Evolutionary conservation across 352 stramenopile genomes (phyloP).

Genomic region (Plasmopara viticola): DNA sequence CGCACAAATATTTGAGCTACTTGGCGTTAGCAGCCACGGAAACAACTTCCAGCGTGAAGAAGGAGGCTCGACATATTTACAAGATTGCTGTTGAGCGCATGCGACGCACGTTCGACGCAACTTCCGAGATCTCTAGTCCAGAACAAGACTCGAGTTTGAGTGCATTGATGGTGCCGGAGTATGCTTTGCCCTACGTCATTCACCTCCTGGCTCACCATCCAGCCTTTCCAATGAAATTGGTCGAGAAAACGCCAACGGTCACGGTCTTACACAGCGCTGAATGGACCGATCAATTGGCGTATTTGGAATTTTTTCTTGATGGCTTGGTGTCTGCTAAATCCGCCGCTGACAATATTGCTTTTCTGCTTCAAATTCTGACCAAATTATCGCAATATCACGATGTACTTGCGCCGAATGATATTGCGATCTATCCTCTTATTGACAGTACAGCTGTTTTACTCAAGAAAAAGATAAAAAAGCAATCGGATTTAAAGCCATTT

Average conservation of each 20-base stretch:
- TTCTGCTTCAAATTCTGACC: slow-evolving; percentile 75
- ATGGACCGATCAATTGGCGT: slow-evolving; percentile 56
- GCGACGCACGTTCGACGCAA: slow-evolving; percentile 65
- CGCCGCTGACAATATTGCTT: slow-evolving; percentile 77
- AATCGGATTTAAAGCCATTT: slow-evolving; percentile 78
- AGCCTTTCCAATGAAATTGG: slow-evolving; percentile 43
- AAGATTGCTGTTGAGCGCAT: slow-evolving; percentile 59
- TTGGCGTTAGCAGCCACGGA: slow-evolving; percentile 64
- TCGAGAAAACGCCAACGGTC: slow-evolving; percentile 23
- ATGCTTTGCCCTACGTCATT: slow-evolving; percentile 72
- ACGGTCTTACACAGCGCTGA: slow-evolving; percentile 27
- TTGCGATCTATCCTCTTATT: slow-evolving; percentile 58
- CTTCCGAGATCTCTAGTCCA: slow-evolving; percentile 11
- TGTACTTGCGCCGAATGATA: slow-evolving; percentile 27
- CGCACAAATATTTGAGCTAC: slow-evolving; percentile 80
- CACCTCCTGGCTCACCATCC: slow-evolving; percentile 79
- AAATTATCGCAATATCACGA: slow-evolving; percentile 76
- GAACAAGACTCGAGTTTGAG: slow-evolving; percentile 2
- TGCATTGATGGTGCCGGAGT: slow-evolving; percentile 80
- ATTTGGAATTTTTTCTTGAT: slow-evolving; percentile 70
- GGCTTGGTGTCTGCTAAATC: slow-evolving; percentile 48
- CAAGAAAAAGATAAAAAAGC: slow-evolving; percentile 82
- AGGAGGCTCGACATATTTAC: slow-evolving; percentile 42
- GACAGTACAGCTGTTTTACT: slow-evolving; percentile 49
- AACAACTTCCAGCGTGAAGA: slow-evolving; percentile 42